Percentiles rank a stretch among this genome's conserved stretches.
Conservation (phyloP, 805 yeast genomes). For the Teunomyces kruisii region DNA sequence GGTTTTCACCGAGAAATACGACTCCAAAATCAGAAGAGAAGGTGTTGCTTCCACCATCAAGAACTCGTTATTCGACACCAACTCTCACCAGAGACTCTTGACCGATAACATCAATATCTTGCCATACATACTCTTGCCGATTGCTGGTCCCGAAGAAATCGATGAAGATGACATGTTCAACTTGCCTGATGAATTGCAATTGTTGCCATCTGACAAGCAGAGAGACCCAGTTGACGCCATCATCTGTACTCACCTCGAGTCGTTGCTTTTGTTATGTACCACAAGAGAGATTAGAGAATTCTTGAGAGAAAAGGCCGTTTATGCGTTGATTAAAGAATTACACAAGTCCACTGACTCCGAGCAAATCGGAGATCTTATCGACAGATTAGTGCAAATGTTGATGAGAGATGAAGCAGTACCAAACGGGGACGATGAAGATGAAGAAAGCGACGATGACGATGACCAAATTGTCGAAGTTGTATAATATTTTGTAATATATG, state of each 20-base stretch:
- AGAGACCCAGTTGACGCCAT: constrained; percentile 73
- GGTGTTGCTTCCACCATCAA: constrained; percentile 93
- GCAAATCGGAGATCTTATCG: constrained; percentile 66
- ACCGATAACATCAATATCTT: constrained; percentile 69
- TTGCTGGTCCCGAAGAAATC: constrained; percentile 74
- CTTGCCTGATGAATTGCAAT: constrained; percentile 85
- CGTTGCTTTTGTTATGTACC: constrained; percentile 75
- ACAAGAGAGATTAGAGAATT: constrained; percentile 71
- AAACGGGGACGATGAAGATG: constrained; percentile 45
- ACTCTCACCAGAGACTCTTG: constrained; percentile 60
- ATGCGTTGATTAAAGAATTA: constrained; percentile 82
- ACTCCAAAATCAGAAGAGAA: constrained; percentile 76
- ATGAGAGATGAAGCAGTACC: constrained; percentile 82
- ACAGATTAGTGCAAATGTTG: constrained; percentile 82
- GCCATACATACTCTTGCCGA: constrained; percentile 79
- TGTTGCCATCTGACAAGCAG: constrained; percentile 69
- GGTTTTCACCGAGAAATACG: constrained; percentile 80
- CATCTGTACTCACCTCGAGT: constrained; percentile 72
- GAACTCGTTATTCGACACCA: constrained; percentile 80
- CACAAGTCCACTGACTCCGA: constrained; percentile 56
- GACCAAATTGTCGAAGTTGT: constrained; percentile 55
- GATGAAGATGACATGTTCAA: constrained; percentile 83
- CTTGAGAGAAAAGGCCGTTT: constrained; percentile 78
- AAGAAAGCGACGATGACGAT: constrained; percentile 44
- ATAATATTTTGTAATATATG: constrained; percentile 18